A percentile compares a stretch with the other conserved stretches of the same genome.
These are phyloP conservation scores for Rhizopogon sp. DNA, from an alignment of 768 basidiomycete species.

Conservation along the genomic window DNA sequence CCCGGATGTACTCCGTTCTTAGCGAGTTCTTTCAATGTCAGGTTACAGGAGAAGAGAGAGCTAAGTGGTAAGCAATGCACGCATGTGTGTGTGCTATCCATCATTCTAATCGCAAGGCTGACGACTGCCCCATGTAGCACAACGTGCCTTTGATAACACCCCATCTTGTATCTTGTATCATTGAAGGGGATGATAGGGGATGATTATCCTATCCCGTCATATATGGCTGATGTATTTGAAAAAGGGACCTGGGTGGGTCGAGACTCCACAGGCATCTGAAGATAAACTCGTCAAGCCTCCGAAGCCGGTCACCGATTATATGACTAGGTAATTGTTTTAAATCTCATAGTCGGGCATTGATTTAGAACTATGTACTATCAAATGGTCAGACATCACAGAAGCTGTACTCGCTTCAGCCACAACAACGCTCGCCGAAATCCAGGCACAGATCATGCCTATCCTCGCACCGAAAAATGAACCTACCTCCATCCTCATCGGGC, in stretches of 20 bases:
- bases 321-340: slow-evolving; percentile 62
- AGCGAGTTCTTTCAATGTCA: slow-evolving; percentile 80
- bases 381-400: slow-evolving; percentile 92
- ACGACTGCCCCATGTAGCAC: slow-evolving; percentile 35
- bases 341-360: not conserved
- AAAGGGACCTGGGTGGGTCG: slow-evolving; percentile 72
- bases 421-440: slow-evolving; percentile 77
- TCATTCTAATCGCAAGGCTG: slow-evolving; percentile 2
- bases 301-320: slow-evolving; percentile 83
- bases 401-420: slow-evolving; percentile 63
- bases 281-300: slow-evolving; percentile 84
- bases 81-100: slow-evolving; percentile 32
- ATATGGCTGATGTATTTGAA: slow-evolving; percentile 68
- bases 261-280: slow-evolving; percentile 62
- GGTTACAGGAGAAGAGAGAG: slow-evolving; percentile 76
- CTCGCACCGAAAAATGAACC: slow-evolving; percentile 47
- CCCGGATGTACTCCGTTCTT: slow-evolving; percentile 80
- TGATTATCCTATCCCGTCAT: slow-evolving; percentile 86
- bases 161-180: slow-evolving; percentile 71
- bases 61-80: slow-evolving; percentile 45
- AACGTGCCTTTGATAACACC: slow-evolving; percentile 54
- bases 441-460: slow-evolving; percentile 59
- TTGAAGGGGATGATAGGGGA: slow-evolving; percentile 90
- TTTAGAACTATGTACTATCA: slow-evolving; percentile 20
- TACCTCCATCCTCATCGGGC: slow-evolving; percentile 83